These are phyloP conservation scores for Hygrocybe punicea DNA, from an alignment of 768 basidiomycete genomes.

Conservation along the genomic window DNA sequence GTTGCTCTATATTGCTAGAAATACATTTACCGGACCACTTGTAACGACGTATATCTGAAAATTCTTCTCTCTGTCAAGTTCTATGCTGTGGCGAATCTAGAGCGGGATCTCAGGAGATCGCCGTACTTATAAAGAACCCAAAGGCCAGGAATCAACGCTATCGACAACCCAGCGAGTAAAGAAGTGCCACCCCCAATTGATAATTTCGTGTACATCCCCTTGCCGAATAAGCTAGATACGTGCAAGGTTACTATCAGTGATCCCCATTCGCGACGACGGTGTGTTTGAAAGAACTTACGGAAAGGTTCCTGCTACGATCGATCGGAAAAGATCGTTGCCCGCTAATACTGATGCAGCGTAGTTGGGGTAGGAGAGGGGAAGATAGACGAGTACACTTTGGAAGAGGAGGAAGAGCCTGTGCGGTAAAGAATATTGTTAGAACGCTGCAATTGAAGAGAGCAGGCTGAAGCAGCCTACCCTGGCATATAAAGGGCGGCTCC, in stretches of 20 bases:
- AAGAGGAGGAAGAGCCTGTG: slow-evolving; percentile 29
- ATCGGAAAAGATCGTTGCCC: slow-evolving; percentile 34
- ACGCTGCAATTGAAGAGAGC: background rate
- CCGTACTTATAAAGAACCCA: slow-evolving; percentile 1
- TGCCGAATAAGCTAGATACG: background rate
- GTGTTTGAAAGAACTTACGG: slow-evolving; percentile 10
- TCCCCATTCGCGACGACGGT: background rate
- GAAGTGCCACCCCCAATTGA: background rate
- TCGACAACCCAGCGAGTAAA: slow-evolving; percentile 3
- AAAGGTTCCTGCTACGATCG: slow-evolving; percentile 23
- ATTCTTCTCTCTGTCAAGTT: background rate
- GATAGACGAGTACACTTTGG: slow-evolving; percentile 28
- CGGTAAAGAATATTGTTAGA: background rate
- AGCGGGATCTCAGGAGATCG: background rate
- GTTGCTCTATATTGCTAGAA: too few species aligned
- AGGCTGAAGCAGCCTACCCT: slow-evolving; percentile 8
- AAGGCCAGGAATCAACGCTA: background rate
- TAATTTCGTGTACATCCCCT: background rate
- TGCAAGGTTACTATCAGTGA: background rate
- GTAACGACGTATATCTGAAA: too few species aligned
- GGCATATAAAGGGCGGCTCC: slow-evolving; percentile 32
- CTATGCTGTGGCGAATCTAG: background rate
- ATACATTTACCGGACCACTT: too few species aligned
- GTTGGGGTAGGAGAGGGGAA: slow-evolving; percentile 29
- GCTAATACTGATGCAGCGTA: slow-evolving; percentile 34